phyloP scores from a whole-genome alignment of 331 rosid genomes.

The Stylosanthes scabra region DNA sequence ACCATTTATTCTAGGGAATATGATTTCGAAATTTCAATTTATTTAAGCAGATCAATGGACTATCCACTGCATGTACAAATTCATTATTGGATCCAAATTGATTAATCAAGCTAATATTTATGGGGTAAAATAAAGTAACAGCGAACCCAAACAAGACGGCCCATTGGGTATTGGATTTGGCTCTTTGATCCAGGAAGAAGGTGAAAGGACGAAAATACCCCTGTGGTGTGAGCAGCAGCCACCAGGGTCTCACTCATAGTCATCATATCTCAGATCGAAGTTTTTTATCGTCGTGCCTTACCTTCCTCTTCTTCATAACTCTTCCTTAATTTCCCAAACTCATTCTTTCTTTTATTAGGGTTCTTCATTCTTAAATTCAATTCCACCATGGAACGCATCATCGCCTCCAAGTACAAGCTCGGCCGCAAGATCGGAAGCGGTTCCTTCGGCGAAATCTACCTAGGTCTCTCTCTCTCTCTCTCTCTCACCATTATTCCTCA shows the following conservation, averaged over 20 bases:
- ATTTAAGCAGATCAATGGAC: too few species aligned
- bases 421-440: conserved; percentile 99
- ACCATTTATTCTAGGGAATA: too few species aligned
- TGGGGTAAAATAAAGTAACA: too few species aligned
- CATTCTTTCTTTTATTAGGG: background rate
- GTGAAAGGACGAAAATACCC: conserved; percentile 41
- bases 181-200: background rate
- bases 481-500: background rate
- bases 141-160: too few species aligned
- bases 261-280: conserved; percentile 26
- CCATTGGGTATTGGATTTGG: background rate
- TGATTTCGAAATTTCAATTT: too few species aligned
- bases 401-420: conserved; percentile 85
- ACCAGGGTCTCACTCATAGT: background rate
- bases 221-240: background rate
- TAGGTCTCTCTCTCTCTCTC: conserved; percentile 65
- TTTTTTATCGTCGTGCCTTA: background rate
- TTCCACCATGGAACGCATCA: conserved; percentile 47
- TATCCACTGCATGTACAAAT: too few species aligned
- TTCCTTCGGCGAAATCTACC: conserved; percentile 94
- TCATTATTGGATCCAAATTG: too few species aligned
- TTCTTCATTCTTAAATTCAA: background rate
- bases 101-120: too few species aligned
- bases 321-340: background rate
- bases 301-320: background rate